Conservation (phyloP, 2,329 filamentous ascomycete species). For the Curvularia spicifera region DNA sequence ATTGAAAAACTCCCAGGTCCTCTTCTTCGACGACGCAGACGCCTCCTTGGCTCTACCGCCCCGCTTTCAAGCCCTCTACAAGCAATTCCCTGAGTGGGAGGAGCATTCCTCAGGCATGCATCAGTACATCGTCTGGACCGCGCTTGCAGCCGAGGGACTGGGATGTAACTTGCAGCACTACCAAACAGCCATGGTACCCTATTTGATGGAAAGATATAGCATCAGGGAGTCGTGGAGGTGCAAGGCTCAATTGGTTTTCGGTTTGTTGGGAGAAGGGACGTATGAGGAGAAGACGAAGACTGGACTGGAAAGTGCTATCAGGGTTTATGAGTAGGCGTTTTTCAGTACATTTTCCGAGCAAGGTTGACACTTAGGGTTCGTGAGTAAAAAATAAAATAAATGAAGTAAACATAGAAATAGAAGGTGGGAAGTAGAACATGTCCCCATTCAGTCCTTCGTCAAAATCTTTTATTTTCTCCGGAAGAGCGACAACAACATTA, state of each 20-base stretch:
- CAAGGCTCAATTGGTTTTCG: not conserved
- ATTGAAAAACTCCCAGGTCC: not conserved
- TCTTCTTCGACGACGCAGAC: not conserved
- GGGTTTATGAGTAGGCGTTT: not conserved
- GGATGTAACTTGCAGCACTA: not conserved
- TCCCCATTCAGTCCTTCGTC: no score
- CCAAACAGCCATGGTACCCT: not conserved
- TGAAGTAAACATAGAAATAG: no score
- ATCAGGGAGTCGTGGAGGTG: not conserved
- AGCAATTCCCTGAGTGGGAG: not conserved
- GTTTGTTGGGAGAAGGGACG: not conserved
- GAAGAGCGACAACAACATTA: no score
- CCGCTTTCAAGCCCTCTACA: not conserved
- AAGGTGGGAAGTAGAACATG: no score
- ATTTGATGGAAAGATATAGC: not conserved
- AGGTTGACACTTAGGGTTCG: no score
- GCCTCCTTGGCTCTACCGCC: not conserved
- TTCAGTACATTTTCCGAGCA: no score
- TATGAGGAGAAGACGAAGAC: not conserved
- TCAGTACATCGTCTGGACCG: not conserved
- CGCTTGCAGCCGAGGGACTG: not conserved
- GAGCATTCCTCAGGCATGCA: not conserved
- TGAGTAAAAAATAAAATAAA: no score
- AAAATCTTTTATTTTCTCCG: no score
- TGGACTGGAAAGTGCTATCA: not conserved